Conservation (phyloP, 306 rosid species). For the Cucurbita moschata region DNA sequence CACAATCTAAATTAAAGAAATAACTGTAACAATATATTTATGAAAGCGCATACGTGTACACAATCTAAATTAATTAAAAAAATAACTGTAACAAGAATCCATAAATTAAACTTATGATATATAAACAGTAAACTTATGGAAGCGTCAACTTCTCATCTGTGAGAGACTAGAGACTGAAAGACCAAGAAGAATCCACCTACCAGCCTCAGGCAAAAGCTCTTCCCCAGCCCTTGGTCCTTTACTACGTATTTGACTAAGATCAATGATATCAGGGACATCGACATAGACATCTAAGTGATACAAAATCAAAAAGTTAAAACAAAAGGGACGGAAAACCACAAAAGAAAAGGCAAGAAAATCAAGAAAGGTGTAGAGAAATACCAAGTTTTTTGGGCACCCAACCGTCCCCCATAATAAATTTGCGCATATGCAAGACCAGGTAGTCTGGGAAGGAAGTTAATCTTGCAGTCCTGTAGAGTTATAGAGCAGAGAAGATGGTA, state of each 20-base stretch:
- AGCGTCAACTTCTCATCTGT: background rate
- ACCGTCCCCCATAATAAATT: conserved; percentile 82
- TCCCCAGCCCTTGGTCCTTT: conserved; percentile 1
- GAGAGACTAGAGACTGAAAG: background rate
- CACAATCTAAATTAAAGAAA: background rate
- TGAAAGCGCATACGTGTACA: too few relatives aligned
- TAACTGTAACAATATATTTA: background rate
- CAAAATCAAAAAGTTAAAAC: background rate
- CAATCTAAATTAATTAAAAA: background rate
- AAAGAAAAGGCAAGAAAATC: conserved; percentile 2
- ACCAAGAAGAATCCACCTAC: conserved; percentile 8
- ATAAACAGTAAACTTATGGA: background rate
- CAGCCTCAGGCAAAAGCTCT: conserved; percentile 10
- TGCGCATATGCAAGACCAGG: conserved; percentile 90
- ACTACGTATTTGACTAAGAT: conserved; percentile 34
- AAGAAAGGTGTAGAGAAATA: conserved; percentile 14
- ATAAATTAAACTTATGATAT: background rate
- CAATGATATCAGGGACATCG: conserved; percentile 91
- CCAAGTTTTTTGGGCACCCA: conserved; percentile 99
- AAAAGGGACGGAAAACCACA: background rate
- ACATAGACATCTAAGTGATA: conserved; percentile 72
- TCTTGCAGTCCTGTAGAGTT: conserved; percentile 50
- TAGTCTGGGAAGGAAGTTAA: conserved; percentile 91
- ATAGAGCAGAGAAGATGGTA: background rate
- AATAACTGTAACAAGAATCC: background rate